These are phyloP conservation scores for Penicillium rolfsii DNA, from an alignment of 2,329 filamentous ascomycete species.

Conservation along the genomic window DNA sequence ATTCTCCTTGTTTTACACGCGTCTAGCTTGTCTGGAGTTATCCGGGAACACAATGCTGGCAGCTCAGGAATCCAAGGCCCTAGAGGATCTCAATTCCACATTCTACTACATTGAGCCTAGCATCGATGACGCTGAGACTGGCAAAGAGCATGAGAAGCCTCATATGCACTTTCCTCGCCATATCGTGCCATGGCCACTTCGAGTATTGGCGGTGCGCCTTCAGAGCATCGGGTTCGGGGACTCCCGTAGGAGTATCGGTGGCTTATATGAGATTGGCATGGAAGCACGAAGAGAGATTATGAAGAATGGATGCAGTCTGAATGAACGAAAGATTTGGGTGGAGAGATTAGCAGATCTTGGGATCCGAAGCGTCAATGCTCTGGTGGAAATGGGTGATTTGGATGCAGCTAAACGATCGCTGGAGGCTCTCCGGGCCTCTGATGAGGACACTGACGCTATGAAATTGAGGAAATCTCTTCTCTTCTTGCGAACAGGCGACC, in stretches of 20 bases:
- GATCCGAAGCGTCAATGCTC: constrained; percentile 59
- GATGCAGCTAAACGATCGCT: constrained; percentile 78
- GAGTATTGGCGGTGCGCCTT: constrained; percentile 79
- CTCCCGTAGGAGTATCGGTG: constrained; percentile 79
- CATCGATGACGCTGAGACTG: constrained; percentile 23
- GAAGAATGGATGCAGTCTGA: constrained; percentile 55
- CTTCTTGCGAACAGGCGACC: constrained; percentile 77
- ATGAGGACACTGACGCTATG: constrained; percentile 35
- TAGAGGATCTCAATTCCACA: constrained; percentile 65
- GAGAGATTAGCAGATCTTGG: constrained; percentile 74
- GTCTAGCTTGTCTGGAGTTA: constrained; percentile 79
- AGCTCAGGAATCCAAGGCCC: constrained; percentile 63
- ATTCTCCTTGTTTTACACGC: constrained; percentile 77
- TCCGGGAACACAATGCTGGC: constrained; percentile 73
- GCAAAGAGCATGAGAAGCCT: constrained; percentile 64
- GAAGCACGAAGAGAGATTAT: constrained; percentile 70
- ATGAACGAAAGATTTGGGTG: constrained; percentile 69
- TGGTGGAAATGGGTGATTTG: constrained; percentile 75
- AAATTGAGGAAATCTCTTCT: constrained; percentile 62
- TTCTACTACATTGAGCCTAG: constrained; percentile 50
- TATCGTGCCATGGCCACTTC: constrained; percentile 84
- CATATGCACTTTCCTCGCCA: constrained; percentile 67
- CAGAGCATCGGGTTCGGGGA: constrained; percentile 87
- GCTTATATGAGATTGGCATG: constrained; percentile 82
- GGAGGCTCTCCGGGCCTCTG: constrained; percentile 54